Conservation (phyloP, 176 grass and related monocot genomes). For the Paspalum vaginatum region DNA sequence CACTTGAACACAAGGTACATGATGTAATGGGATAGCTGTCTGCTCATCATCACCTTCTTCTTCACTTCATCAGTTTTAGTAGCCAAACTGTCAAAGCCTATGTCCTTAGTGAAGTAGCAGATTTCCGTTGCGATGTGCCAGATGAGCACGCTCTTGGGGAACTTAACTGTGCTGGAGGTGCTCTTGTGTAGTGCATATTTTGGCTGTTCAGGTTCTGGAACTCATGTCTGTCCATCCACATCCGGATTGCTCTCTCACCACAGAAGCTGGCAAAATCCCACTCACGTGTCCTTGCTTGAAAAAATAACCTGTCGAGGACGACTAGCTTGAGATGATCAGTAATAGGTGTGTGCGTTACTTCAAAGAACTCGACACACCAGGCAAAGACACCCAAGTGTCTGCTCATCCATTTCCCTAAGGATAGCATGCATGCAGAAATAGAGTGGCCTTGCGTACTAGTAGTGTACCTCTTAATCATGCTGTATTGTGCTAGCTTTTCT, state of each 20-base stretch:
- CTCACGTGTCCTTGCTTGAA: accelerated
- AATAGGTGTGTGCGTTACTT: neutral
- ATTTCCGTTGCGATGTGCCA: slow-evolving; percentile 2
- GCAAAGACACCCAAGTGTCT: accelerated
- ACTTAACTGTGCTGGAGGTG: neutral
- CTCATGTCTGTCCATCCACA: neutral
- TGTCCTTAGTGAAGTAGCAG: neutral
- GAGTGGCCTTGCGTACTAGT: too few relatives aligned
- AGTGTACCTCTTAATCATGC: neutral
- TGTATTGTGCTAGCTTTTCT: slow-evolving; percentile 6
- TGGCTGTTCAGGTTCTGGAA: neutral
- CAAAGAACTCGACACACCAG: neutral
- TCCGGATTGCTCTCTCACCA: neutral
- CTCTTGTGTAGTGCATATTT: neutral
- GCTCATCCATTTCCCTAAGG: neutral
- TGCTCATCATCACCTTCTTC: neutral
- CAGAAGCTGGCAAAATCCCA: neutral
- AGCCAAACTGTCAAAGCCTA: too few relatives aligned
- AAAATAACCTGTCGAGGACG: neutral
- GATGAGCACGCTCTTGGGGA: neutral
- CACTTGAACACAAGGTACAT: slow-evolving; percentile 16
- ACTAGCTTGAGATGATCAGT: neutral
- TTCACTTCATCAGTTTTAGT: neutral
- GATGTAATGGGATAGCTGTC: slow-evolving; percentile 8
- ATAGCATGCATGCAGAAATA: too few relatives aligned